phyloP scores from a whole-genome alignment of 176 grass and related monocot genomes.

The Neostapfia colusana region DNA sequence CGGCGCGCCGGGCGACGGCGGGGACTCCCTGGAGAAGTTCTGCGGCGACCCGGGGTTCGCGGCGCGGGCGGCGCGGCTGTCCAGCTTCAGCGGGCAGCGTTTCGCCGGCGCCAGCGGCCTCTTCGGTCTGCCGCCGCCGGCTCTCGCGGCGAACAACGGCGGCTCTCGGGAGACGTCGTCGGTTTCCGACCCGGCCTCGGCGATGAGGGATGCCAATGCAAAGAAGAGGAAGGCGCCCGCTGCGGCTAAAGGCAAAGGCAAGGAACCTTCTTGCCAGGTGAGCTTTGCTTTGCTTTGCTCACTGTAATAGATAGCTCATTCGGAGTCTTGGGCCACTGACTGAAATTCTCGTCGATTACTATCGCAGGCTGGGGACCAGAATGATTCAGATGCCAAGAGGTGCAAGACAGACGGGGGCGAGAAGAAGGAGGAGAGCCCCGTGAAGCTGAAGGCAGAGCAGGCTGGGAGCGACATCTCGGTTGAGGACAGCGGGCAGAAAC shows the following conservation, averaged over 20 bases:
- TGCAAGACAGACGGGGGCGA: slow-evolving; percentile 40
- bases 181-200: slow-evolving; percentile 57
- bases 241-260: slow-evolving; percentile 62
- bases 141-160: slow-evolving; percentile 40
- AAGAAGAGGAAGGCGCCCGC: slow-evolving; percentile 78
- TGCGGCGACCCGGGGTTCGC: slow-evolving; percentile 59
- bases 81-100: slow-evolving; percentile 62
- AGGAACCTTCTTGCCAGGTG: slow-evolving; percentile 54
- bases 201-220: slow-evolving; percentile 54
- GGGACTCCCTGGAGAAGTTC: slow-evolving; percentile 57
- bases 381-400: slow-evolving; percentile 52
- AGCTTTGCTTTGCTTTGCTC: neutral
- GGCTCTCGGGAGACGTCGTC: slow-evolving; percentile 69
- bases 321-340: neutral
- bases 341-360: neutral
- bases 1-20: slow-evolving; percentile 8
- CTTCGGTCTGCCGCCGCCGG: slow-evolving; percentile 41
- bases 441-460: slow-evolving; percentile 58
- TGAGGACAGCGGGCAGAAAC: slow-evolving; percentile 54
- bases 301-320: neutral
- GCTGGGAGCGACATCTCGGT: slow-evolving; percentile 52
- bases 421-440: slow-evolving; percentile 9
- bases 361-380: slow-evolving; percentile 51
- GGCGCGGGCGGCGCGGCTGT: slow-evolving; percentile 67
- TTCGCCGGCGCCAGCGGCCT: slow-evolving; percentile 30